Conservation (phyloP, 306 rosid genomes). For the Astragalus glycyphyllos region DNA sequence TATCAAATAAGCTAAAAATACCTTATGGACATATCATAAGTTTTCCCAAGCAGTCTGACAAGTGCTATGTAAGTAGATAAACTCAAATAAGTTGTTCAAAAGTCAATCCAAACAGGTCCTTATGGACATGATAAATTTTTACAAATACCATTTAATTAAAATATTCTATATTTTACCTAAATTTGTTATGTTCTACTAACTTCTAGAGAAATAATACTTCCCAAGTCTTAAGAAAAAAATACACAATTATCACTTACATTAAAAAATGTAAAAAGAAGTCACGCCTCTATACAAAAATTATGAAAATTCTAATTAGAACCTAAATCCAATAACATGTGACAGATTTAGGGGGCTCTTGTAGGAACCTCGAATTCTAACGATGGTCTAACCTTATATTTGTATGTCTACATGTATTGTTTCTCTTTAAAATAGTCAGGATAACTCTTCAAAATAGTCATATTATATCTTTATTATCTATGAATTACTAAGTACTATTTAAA, state of each 20-base stretch:
- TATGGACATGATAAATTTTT: background rate
- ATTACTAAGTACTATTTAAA: background rate
- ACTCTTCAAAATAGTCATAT: no score
- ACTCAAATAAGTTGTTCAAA: no score
- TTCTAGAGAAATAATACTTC: background rate
- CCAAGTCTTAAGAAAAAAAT: background rate
- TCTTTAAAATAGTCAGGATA: background rate
- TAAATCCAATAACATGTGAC: background rate
- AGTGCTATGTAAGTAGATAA: no score
- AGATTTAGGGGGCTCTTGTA: background rate
- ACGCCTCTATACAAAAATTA: background rate
- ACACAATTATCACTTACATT: background rate
- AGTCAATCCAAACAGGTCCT: no score
- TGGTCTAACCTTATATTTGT: background rate
- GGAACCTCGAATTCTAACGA: background rate
- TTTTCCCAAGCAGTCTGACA: no score
- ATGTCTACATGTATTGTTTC: background rate
- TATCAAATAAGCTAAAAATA: no score
- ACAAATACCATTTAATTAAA: background rate
- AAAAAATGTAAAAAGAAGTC: background rate
- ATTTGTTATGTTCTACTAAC: background rate
- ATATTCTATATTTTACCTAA: background rate
- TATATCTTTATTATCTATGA: background rate
- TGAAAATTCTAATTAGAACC: slow-evolving; percentile 1
- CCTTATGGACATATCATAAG: no score